Conservation (phyloP, 345 rosid genomes). For the Eucalyptus decipiens region DNA sequence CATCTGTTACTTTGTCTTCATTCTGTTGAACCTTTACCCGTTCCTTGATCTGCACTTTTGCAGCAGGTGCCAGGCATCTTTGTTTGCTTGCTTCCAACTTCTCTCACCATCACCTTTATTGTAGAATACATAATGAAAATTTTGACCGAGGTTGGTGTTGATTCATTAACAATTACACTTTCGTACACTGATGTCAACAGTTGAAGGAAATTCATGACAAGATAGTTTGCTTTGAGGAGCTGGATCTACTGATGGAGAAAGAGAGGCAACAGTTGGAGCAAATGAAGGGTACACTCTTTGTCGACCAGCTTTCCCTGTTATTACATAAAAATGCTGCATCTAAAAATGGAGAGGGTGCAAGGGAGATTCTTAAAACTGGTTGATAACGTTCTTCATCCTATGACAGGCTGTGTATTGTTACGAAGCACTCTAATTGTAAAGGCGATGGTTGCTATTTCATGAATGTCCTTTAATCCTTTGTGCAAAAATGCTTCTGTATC, state of each 20-base stretch:
- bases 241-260: constrained; percentile 80
- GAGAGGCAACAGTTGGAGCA: constrained; percentile 72
- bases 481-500: background rate
- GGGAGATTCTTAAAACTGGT: constrained; percentile 19
- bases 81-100: background rate
- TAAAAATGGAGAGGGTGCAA: constrained; percentile 15
- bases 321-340: constrained; percentile 26
- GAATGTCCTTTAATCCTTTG: background rate
- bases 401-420: background rate
- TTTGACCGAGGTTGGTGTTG: background rate
- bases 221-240: constrained; percentile 55
- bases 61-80: background rate
- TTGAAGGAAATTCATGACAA: constrained; percentile 65
- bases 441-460: background rate
- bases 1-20: background rate
- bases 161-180: background rate
- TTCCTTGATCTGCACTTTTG: background rate
- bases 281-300: constrained; percentile 60
- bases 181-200: constrained; percentile 13
- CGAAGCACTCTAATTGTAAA: background rate
- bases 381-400: background rate
- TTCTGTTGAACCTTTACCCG: background rate
- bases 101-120: background rate
- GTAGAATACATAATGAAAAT: background rate
- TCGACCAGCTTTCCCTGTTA: constrained; percentile 62